Evolutionary conservation across 2,329 filamentous ascomycete species (phyloP).

Genomic region (Ceratocystis smalleyi): DNA sequence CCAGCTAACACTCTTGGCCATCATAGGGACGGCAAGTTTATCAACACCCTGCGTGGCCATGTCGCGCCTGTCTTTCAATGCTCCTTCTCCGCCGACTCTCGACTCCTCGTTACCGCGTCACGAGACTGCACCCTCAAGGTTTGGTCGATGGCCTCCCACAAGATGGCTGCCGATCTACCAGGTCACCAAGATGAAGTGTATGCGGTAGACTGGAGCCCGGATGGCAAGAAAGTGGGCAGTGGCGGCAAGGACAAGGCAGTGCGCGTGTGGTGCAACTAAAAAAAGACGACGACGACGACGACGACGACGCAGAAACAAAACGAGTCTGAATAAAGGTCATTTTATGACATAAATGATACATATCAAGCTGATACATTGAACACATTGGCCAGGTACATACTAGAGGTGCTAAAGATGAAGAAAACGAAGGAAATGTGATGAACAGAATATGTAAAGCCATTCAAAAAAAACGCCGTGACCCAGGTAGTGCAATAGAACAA

Average conservation of each 20-base stretch:
- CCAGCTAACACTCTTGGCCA: constrained; percentile 12
- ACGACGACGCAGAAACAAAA: neutral
- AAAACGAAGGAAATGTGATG: constrained; percentile 5
- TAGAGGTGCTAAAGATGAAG: neutral
- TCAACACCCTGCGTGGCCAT: constrained; percentile 76
- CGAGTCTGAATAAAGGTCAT: neutral
- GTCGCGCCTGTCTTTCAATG: constrained; percentile 83
- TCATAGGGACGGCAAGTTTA: constrained; percentile 52
- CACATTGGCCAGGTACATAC: neutral
- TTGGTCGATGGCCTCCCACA: constrained; percentile 79
- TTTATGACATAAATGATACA: neutral
- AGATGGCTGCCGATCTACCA: constrained; percentile 64
- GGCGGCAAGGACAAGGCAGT: constrained; percentile 83
- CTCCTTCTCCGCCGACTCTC: constrained; percentile 79
- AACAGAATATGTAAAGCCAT: constrained; percentile 16
- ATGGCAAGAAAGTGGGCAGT: constrained; percentile 76
- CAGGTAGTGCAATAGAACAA: constrained; percentile 16
- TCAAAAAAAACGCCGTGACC: constrained; percentile 17
- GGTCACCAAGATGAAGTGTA: constrained; percentile 90
- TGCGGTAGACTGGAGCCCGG: constrained; percentile 86
- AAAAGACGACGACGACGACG: constrained; percentile 4
- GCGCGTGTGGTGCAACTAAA: constrained; percentile 47
- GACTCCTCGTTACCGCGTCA: constrained; percentile 71
- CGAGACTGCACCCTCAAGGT: constrained; percentile 92
- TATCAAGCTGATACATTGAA: neutral